phyloP scores from a whole-genome alignment of 2,329 filamentous ascomycete species.

The Diaporthe sp. region DNA sequence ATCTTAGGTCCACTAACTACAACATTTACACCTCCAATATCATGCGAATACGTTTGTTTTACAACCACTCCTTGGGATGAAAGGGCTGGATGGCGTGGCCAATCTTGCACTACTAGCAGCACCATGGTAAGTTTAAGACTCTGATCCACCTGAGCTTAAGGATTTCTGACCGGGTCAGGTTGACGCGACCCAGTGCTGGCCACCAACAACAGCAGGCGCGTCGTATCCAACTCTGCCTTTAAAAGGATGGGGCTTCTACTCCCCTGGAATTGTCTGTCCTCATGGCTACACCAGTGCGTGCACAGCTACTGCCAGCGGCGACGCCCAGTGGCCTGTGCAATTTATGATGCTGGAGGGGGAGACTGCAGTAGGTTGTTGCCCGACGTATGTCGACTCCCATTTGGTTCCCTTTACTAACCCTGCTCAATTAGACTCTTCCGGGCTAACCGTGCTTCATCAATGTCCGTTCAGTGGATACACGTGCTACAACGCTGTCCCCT shows the following conservation, averaged over 20 bases:
- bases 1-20: constrained; percentile 29
- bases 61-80: background rate
- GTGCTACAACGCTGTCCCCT: background rate
- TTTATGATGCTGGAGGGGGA: constrained; percentile 13
- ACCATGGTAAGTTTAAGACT: background rate
- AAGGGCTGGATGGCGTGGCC: background rate
- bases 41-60: constrained; percentile 18
- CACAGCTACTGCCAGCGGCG: constrained; percentile 18
- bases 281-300: constrained; percentile 13
- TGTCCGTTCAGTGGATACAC: background rate
- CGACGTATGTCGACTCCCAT: background rate
- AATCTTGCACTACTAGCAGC: background rate
- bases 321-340: constrained; percentile 23
- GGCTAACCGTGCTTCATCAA: no score
- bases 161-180: background rate
- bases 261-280: constrained; percentile 23
- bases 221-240: constrained; percentile 7
- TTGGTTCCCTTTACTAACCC: background rate
- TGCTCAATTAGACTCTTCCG: background rate
- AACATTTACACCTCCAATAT: constrained; percentile 17
- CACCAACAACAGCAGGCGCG: constrained; percentile 22
- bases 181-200: constrained; percentile 29
- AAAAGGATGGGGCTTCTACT: constrained; percentile 28
- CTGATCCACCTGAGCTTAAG: background rate
- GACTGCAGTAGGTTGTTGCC: constrained; percentile 17